These are phyloP conservation scores for Metarhizium robertsii DNA, from an alignment of 2,329 filamentous ascomycete genomes.

Conservation along the genomic window DNA sequence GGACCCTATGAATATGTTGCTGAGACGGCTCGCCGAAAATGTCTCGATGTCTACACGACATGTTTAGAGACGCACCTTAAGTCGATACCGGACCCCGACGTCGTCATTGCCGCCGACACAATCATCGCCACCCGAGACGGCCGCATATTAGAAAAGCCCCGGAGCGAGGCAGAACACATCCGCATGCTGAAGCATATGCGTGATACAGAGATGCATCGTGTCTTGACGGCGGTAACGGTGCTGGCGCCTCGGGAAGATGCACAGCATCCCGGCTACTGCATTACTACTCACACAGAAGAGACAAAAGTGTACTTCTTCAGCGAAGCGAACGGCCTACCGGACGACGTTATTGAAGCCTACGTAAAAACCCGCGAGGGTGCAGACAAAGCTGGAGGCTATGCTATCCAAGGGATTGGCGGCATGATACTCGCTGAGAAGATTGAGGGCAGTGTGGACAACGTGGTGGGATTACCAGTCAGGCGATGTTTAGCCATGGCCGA, in stretches of 20 bases:
- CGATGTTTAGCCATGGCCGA: constrained; percentile 74
- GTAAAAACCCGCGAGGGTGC: constrained; percentile 81
- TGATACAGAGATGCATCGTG: constrained; percentile 68
- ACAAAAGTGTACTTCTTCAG: constrained; percentile 81
- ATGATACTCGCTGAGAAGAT: constrained; percentile 83
- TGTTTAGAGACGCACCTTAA: constrained; percentile 33
- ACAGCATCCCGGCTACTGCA: constrained; percentile 72
- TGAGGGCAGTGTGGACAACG: constrained; percentile 87
- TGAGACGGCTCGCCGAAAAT: constrained; percentile 77
- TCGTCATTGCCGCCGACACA: constrained; percentile 88
- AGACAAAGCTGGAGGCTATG: constrained; percentile 95
- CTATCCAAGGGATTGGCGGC: constrained; percentile 79
- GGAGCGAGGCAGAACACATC: constrained; percentile 70
- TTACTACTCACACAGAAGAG: constrained; percentile 78
- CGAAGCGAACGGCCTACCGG: constrained; percentile 46
- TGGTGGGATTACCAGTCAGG: constrained; percentile 80
- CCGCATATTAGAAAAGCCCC: constrained; percentile 82
- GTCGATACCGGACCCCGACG: constrained; percentile 57
- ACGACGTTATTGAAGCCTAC: constrained; percentile 75
- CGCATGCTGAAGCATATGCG: constrained; percentile 75
- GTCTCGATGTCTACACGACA: constrained; percentile 56
- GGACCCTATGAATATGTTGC: constrained; percentile 86
- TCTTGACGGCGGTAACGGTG: constrained; percentile 78
- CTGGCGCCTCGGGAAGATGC: constrained; percentile 76
- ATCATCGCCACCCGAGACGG: constrained; percentile 71